Evolutionary conservation across 2,329 filamentous ascomycete species (phyloP), one percentile per base, ranked within the genome.

Genomic region (Fusarium agapanthi): DNA sequence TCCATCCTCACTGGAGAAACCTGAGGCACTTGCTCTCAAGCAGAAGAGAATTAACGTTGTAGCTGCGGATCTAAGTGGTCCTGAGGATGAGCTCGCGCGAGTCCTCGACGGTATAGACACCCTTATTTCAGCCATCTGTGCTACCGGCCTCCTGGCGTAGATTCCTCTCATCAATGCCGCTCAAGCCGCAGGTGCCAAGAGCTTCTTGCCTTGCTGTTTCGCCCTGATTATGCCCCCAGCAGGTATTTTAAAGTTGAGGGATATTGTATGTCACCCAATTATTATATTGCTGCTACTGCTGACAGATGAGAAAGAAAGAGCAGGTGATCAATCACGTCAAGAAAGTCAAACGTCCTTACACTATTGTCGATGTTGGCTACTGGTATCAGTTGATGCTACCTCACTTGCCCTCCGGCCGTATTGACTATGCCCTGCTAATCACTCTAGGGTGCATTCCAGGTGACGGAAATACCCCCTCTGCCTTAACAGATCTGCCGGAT

Each of bases 321-420:
- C 43, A 28, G 6, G 43, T 45, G 18, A 28, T 45, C 24, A 45
- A 45, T 45, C 43, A 45, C 18, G 18, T 45, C 43, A 45, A 45
- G 8, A 50, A 37, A 26, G 43, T 40, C 6, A 26, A 58, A 13
- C 11, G 48, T 18, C 43, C 56, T 28, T 50, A 59, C 26, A 40
- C 43, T 10, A 81, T 87, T 75, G 84, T 90, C 53, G 88, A 90
- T 71, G 82, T 88, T 14, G 88, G 88, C n/a, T 89, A 81, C 81
- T 90, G 88, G 88, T 86, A 87, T 75, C 86, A 89, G 73, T 67
- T 86, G 30, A 79, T 80, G 10, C 20, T 78, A 9, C 79, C 79
- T 1, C 44, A 43, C 7, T 47, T 81, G 1, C 72, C 78, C 2
- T 81, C 79, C 1, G 78, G 78, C 2, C 72, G 67, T 3, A 37